Conservation (phyloP, 2,329 filamentous ascomycete genomes). For the Beauveria pseudobassiana region DNA sequence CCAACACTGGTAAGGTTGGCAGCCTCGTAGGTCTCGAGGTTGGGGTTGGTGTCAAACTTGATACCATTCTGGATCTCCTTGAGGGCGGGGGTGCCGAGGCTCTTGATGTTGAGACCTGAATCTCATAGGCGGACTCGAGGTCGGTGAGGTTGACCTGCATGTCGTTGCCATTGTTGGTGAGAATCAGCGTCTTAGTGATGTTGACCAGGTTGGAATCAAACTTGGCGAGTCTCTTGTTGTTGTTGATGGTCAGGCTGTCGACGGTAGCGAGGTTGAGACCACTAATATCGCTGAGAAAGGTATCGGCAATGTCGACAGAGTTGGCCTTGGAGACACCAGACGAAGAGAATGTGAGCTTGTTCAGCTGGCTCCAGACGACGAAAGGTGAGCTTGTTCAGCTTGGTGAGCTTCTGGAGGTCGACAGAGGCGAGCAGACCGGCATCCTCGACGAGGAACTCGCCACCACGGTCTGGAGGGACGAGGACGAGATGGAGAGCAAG, state of each 20-base stretch:
- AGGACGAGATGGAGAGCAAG: constrained; percentile 56
- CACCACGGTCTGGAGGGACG: constrained; percentile 52
- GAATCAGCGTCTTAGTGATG: constrained; percentile 61
- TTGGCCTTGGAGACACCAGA: constrained; percentile 57
- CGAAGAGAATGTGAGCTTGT: constrained; percentile 40
- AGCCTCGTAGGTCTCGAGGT: constrained; percentile 51
- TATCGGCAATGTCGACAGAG: constrained; percentile 75
- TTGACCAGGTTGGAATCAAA: constrained; percentile 74
- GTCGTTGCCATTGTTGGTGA: constrained; percentile 72
- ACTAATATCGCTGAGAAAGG: constrained; percentile 67
- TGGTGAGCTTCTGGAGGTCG: constrained; percentile 55
- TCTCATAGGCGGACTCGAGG: constrained; percentile 50
- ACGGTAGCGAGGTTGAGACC: constrained; percentile 76
- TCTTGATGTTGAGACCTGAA: constrained; percentile 65
- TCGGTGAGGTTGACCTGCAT: constrained; percentile 69
- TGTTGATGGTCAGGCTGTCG: constrained; percentile 71
- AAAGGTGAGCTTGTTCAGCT: constrained; percentile 63
- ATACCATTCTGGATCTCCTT: constrained; percentile 67
- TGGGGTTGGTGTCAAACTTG: constrained; percentile 72
- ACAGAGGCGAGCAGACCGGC: constrained; percentile 63
- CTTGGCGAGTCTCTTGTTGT: constrained; percentile 73
- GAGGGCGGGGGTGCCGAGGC: constrained; percentile 66
- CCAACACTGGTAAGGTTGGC: constrained; percentile 65
- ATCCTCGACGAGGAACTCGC: constrained; percentile 61
- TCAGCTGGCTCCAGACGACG: constrained; percentile 59